phyloP scores from a whole-genome alignment of 139 green algal genomes.

The Yamagishiella unicocca region DNA sequence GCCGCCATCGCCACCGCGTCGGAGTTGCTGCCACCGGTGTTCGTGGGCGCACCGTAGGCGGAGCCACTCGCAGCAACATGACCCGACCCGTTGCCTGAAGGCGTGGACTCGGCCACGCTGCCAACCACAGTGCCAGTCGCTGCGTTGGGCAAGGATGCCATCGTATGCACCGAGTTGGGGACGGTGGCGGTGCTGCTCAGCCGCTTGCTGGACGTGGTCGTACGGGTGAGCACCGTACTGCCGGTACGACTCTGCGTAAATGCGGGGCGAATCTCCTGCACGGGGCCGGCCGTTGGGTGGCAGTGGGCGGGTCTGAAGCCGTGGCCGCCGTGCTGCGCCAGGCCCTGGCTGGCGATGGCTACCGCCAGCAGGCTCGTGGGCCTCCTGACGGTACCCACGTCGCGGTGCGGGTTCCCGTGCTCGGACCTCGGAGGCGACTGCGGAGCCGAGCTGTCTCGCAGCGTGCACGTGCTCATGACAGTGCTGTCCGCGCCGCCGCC shows the following conservation, averaged over 20 bases:
- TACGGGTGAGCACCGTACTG: background rate
- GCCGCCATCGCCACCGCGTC: background rate
- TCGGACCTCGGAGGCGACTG: too few species aligned
- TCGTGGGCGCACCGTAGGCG: background rate
- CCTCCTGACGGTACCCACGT: too few species aligned
- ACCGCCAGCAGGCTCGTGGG: too few species aligned
- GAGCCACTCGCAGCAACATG: background rate
- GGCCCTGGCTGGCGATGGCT: too few species aligned
- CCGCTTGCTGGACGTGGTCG: conserved; percentile 5
- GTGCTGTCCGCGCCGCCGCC: background rate
- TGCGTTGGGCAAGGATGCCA: too few species aligned
- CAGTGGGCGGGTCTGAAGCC: too few species aligned
- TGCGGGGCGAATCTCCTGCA: too few species aligned
- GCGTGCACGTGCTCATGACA: background rate
- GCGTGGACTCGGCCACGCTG: background rate
- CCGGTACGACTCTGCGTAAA: background rate
- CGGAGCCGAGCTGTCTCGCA: too few species aligned
- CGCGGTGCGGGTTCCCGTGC: too few species aligned
- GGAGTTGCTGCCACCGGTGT: background rate
- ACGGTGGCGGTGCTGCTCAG: background rate
- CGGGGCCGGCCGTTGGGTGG: too few species aligned
- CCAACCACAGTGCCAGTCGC: too few species aligned
- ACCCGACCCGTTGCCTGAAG: background rate
- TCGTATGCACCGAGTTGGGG: background rate
- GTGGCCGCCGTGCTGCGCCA: too few species aligned